phyloP scores from a whole-genome alignment of 78 protist species.

The Corallochytrium limacisporum region DNA sequence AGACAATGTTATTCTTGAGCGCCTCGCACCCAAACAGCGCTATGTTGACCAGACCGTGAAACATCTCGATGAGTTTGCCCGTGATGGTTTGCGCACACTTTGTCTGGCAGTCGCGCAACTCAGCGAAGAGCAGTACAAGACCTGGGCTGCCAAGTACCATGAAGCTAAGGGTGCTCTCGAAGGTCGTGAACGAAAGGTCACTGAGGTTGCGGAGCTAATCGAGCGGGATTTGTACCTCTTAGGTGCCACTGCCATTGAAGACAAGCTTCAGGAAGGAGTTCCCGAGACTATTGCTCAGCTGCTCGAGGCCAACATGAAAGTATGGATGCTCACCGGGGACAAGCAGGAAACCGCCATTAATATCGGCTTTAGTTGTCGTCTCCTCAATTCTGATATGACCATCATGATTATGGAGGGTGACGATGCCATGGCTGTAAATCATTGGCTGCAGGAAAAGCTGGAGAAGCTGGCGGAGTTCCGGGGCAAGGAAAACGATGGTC shows the following conservation, averaged over 20 bases:
- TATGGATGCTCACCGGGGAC: conserved; percentile 90
- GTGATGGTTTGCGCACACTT: conserved; percentile 73
- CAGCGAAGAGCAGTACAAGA: conserved; percentile 15
- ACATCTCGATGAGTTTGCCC: conserved; percentile 47
- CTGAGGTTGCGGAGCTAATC: not conserved
- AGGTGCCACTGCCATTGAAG: conserved; percentile 58
- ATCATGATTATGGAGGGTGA: not conserved
- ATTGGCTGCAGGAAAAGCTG: not conserved
- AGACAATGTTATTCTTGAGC: not conserved
- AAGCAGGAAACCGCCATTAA: conserved; percentile 93
- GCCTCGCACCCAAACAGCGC: conserved; percentile 2
- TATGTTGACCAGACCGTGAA: not conserved
- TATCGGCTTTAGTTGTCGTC: conserved; percentile 76
- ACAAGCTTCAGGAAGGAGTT: conserved; percentile 28
- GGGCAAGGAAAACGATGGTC: not conserved
- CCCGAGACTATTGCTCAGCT: conserved; percentile 26
- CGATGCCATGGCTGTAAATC: not conserved
- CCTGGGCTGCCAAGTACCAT: conserved; percentile 20
- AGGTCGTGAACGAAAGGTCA: conserved; percentile 20
- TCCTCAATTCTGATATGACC: conserved; percentile 15
- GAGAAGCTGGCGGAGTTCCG: not conserved
- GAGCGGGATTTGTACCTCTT: conserved; percentile 29
- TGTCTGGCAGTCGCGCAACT: conserved; percentile 44
- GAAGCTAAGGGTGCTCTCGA: conserved; percentile 24
- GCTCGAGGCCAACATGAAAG: conserved; percentile 21